Evolutionary conservation across 768 basidiomycete genomes (phyloP).

Genomic region (Imleria badia): DNA sequence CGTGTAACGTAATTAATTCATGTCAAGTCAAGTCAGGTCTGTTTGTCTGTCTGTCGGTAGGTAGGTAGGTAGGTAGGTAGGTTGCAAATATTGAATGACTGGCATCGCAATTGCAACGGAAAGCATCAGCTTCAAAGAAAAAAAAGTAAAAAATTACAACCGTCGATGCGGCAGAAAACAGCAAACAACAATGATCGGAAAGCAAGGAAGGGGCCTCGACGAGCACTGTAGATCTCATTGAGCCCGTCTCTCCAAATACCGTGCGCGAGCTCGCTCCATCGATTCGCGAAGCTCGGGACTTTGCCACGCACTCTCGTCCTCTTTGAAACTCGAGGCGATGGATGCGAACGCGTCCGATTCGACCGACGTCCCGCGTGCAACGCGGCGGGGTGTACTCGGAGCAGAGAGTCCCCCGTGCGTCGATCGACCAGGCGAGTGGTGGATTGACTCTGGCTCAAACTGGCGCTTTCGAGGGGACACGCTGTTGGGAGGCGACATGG

Average conservation of each 20-base stretch:
- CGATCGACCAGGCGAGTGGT: conserved; percentile 24
- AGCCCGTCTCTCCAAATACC: conserved; percentile 17
- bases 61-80: neutral
- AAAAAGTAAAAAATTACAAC: neutral
- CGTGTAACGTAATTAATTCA: conserved; percentile 4
- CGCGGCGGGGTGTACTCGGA: conserved; percentile 16
- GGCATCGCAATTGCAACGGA: neutral
- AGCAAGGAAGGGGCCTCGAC: too few species aligned
- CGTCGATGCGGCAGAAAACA: neutral
- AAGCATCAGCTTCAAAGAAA: neutral
- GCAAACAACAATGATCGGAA: neutral
- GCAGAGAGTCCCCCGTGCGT: conserved; percentile 6
- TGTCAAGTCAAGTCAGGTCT: too few species aligned
- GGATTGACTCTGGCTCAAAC: conserved; percentile 29
- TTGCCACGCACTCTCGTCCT: conserved; percentile 53
- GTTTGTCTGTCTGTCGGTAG: too few species aligned
- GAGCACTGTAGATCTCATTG: conserved; percentile 7
- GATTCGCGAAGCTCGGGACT: conserved; percentile 67
- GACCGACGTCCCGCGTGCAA: conserved; percentile 33
- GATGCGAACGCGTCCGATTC: conserved; percentile 33
- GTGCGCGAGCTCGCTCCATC: conserved; percentile 67
- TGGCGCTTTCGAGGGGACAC: conserved; percentile 35
- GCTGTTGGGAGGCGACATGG: conserved; percentile 27
- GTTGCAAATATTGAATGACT: conserved; percentile 2
- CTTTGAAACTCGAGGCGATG: conserved; percentile 32